phyloP scores from a whole-genome alignment of 1,139 yeast genomes.

The Pichia sp. region DNA sequence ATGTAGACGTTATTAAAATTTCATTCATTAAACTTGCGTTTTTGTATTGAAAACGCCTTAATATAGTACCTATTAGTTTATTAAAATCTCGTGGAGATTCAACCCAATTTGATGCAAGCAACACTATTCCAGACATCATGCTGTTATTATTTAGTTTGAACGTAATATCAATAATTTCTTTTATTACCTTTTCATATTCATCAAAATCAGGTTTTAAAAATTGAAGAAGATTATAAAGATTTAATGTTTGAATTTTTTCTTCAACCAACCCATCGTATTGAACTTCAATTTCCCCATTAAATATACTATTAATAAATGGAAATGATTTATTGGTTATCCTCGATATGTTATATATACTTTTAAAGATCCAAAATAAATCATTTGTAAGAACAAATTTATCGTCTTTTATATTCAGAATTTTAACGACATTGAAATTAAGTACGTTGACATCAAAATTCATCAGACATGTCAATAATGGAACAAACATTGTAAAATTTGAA shows the following conservation, averaged over 20 bases:
- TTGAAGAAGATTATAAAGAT: background rate
- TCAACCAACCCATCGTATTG: background rate
- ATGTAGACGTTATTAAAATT: background rate
- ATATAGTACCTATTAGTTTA: background rate
- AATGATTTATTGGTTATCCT: background rate
- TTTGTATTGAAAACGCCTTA: background rate
- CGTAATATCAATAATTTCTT: background rate
- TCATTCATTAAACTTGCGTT: constrained; percentile 1
- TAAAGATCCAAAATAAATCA: constrained; percentile 10
- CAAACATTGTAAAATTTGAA: no score
- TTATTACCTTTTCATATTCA: constrained; percentile 1
- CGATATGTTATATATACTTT: constrained; percentile 1
- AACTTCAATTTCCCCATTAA: background rate
- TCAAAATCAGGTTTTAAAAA: constrained; percentile 6
- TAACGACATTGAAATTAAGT: background rate
- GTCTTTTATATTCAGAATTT: background rate
- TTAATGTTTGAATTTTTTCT: background rate
- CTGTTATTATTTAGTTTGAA: constrained; percentile 1
- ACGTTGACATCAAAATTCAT: no score
- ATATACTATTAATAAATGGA: background rate
- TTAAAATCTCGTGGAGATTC: background rate
- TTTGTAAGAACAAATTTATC: background rate
- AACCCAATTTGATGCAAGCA: constrained; percentile 6
- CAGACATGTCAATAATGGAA: no score
- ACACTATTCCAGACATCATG: constrained; percentile 1